A percentile compares a stretch with the other conserved stretches of the same genome.
Evolutionary conservation across 2,329 filamentous ascomycete species (phyloP).

Genomic region (Phialophora tarda): DNA sequence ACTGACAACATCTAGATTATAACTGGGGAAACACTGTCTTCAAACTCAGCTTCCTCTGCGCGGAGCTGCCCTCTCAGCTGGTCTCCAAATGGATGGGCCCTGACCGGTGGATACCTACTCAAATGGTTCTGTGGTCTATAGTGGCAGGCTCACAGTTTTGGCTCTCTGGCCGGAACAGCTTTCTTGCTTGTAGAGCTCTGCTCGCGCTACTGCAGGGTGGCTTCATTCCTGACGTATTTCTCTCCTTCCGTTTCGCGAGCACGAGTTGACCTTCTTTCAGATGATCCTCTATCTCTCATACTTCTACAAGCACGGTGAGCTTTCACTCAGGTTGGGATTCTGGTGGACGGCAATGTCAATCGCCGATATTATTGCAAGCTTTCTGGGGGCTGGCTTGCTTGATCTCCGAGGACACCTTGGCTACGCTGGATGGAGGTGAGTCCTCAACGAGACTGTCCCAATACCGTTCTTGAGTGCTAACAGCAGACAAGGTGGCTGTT

Average conservation of each 20-base stretch:
- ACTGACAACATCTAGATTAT: constrained; percentile 46
- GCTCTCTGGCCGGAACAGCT: constrained; percentile 52
- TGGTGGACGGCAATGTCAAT: constrained; percentile 50
- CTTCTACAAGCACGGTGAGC: constrained; percentile 47
- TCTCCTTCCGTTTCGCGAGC: neutral
- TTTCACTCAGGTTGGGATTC: constrained; percentile 46
- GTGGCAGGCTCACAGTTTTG: constrained; percentile 60
- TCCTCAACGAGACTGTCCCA: neutral
- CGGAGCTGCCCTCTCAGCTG: constrained; percentile 67
- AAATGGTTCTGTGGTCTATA: constrained; percentile 63
- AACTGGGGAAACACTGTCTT: constrained; percentile 63
- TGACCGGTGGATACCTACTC: constrained; percentile 65
- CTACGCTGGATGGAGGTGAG: constrained; percentile 32
- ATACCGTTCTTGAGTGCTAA: neutral
- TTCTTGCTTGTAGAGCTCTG: constrained; percentile 53
- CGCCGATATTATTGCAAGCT: constrained; percentile 55
- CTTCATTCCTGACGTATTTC: constrained; percentile 44
- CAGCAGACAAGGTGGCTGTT: constrained; percentile 41
- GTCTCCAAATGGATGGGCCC: constrained; percentile 63
- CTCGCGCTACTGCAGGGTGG: constrained; percentile 61
- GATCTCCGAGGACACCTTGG: constrained; percentile 44
- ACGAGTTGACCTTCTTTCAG: constrained; percentile 10
- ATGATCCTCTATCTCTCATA: constrained; percentile 46
- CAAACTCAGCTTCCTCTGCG: constrained; percentile 57
- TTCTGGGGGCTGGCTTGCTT: constrained; percentile 51